Evolutionary conservation across 2,329 filamentous ascomycete genomes (phyloP), one percentile per base, ranked within the genome.

Genomic region (Talaromyces sp.): DNA sequence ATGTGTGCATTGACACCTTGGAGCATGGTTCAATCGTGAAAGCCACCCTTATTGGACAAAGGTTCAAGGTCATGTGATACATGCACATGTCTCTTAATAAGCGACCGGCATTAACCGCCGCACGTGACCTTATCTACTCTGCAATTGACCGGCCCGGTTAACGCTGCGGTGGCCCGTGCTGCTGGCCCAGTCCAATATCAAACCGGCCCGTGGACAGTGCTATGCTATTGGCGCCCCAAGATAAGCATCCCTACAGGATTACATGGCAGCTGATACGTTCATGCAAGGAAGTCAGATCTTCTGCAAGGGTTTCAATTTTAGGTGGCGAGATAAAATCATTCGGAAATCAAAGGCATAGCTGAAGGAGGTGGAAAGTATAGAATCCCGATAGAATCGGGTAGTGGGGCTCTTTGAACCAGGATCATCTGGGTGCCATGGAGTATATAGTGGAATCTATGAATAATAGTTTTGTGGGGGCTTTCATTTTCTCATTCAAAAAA

Each of bases 321-420:
- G 13, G 42, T 44, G 42, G 42, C 42, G 10, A 44, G 14, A 14
- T 20, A 4, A 19, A 47, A 37, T 6, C 10, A 36, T 35, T 35
- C 2, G 33, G n/a, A 35, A n/a, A n/a, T n/a, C 19, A 14, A 24
- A 9, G 13, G 14, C 8, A 16, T 32, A 22, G 13, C 19, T 27
- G 14, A 5, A 29, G 33, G 19, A 24, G 20, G 24, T 14, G 9
- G n/a, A 47, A 16, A n/a, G n/a, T n/a, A n/a, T 22, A 22, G 36
- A 32, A 32, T 20, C 16, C 22, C 35, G 37, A 40, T 11, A 49
- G 22, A 29, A 32, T 35, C 17, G 46, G 42, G 8, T 44, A 29
- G 46, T 49, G 46, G 46, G 37, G 36, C 27, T 49, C 32, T 33
- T 10, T 24, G 32, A 36, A 33, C 37, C 46, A 36, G 46, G 46